Evolutionary conservation across 2,329 filamentous ascomycete genomes (phyloP), one percentile per base, ranked within the genome.

Genomic region (Epichloe scottii): DNA sequence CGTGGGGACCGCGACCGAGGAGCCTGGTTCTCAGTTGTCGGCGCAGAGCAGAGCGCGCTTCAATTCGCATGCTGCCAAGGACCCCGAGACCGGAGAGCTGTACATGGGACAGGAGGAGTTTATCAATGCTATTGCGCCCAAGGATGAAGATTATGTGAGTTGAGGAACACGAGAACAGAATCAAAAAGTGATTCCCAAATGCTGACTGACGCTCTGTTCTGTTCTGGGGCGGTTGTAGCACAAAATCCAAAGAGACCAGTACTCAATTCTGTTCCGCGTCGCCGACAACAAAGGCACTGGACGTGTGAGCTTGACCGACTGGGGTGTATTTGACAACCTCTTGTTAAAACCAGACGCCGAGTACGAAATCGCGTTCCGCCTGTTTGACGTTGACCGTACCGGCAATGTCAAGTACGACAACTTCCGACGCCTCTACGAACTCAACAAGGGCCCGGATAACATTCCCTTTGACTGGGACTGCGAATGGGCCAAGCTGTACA

Each of bases 401-500:
- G 93, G 93, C 54, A 79, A 79, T 46, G 89, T 98, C 63, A 91
- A 90, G 66, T 95, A 91, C 64, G 86, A 95, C 39, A 82, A 89
- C 61, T 90, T 98, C 71, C 82, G 88, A 63, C 78, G 81, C 53
- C 73, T 91, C 53, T 96, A 94, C 71, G 86, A 91, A 70, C 75
- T 84, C 60, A 94, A 95, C 77, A 95, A 91, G 74, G 84, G 85
- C n/a, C 72, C 82, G 23, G 78, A 87, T 54, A 88, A 79, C 66
- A 85, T 98, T 56, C 88, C 93, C 14, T 97, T 98, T 64, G 87
- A 98, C 69, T 97, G 93, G 90, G 86, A 90, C 64, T 94, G 87
- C 57, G 88, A 95, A 67, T 98, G 93, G 93, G 91, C 89, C 40
- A 87, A 86, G 61, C 78, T 98, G 55, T 97, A 98, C 72, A 87